Percentiles rank a stretch among this genome's conserved stretches.
These are phyloP conservation scores for Canavalia gladiata DNA, from an alignment of 306 rosid species.

Conservation along the genomic window DNA sequence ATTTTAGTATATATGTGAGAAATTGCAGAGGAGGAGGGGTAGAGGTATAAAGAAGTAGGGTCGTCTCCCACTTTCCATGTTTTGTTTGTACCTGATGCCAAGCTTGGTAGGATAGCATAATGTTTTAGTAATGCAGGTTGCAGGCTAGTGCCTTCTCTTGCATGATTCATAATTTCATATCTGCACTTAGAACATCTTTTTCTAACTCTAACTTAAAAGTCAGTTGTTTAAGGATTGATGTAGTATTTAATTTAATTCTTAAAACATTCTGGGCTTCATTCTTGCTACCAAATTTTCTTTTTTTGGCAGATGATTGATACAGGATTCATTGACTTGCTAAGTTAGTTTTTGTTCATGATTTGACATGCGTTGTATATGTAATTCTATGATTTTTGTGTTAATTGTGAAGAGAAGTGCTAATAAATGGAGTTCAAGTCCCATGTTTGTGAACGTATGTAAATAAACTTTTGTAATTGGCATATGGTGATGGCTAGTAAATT, in stretches of 20 bases:
- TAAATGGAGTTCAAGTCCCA: conserved; percentile 5
- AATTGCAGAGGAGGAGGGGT: background rate
- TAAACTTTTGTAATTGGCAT: background rate
- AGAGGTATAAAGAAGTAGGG: background rate
- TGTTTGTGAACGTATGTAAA: background rate
- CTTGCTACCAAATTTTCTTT: conserved; percentile 7
- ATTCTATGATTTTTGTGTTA: conserved; percentile 31
- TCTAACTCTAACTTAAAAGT: background rate
- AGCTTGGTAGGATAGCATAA: no score
- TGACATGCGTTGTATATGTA: conserved; percentile 13
- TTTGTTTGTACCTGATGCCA: no score
- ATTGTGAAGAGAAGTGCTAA: background rate
- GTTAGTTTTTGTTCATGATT: conserved; percentile 29
- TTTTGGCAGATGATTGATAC: conserved; percentile 23
- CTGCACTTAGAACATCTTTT: conserved; percentile 3
- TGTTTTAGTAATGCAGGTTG: background rate
- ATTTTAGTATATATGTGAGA: background rate
- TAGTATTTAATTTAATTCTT: background rate
- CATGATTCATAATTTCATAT: conserved; percentile 14
- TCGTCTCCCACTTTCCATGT: no score
- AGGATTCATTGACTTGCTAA: conserved; percentile 6
- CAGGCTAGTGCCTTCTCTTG: background rate
- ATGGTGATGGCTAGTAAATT: conserved; percentile 12
- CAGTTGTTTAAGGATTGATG: background rate
- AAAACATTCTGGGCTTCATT: background rate